Base-by-base conservation (phyloP, 345 rosid species). In the Gossypioides kirkii region DNA sequence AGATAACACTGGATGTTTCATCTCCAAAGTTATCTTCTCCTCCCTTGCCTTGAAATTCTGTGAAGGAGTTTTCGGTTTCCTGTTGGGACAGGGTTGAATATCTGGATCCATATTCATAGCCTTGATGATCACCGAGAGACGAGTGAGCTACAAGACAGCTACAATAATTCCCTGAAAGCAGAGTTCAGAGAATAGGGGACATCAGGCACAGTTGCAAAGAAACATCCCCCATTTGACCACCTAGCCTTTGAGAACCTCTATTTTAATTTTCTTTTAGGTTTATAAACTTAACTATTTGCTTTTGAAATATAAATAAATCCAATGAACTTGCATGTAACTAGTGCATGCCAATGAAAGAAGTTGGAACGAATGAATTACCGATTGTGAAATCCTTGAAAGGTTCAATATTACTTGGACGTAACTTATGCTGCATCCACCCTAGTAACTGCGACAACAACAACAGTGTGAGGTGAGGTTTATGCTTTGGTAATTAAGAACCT, bases 361-460 rank as follows among this genome's bases (percentile, higher is more conserved):
- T 32, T 49, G 55, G 61, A 71, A 73, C 53, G 64, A 74, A 75
- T 32, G 38, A 32, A 32, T 32, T 91, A 93, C 98, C 98, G 26
- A 74, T 78, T 10, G 80, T 65, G 55, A 88, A 79, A 80, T 87
- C 96, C 77, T 85, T 91, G 82, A 81, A 70, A 58, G 84, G 86
- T 77, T 88, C 92, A 25, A 60, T 73, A 81, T 79, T 80, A 69
- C 78, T 82, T 71, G 81, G 84, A 77, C 79, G 78, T 72, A 82
- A 74, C 82, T 83, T 86, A 52, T 82, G 85, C 80, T 84, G 90
- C 95, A 87, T 85, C 98, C 97, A 91, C 61, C 87, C 91, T 77
- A 86, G 80, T 77, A 91, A 75, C 97, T 91, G 98, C 87, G 7
- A 32, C 7, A 71, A 84, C 78, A 82, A 79, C 76, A 66, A 75